Percentiles rank a stretch among this genome's conserved stretches.
phyloP scores from a whole-genome alignment of 352 stramenopile species.

The Phytophthora niederhauseri region DNA sequence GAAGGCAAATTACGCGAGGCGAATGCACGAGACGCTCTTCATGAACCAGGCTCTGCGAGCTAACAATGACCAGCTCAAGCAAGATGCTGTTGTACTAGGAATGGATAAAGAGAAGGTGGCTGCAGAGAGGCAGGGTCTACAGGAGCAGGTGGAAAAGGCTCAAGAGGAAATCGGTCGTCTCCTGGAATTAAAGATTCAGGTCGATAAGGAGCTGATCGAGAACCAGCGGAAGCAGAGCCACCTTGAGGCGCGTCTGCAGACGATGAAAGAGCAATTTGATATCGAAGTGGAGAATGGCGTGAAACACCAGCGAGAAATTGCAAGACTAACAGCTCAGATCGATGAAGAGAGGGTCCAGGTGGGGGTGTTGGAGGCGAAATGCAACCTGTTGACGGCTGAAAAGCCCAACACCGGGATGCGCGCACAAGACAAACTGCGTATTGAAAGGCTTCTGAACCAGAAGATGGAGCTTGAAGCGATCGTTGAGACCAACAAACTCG shows the following conservation, averaged over 20 bases:
- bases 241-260: conserved; percentile 50
- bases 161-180: conserved; percentile 40
- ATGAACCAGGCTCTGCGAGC: conserved; percentile 77
- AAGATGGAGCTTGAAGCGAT: conserved; percentile 77
- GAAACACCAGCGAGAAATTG: conserved; percentile 49
- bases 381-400: conserved; percentile 64
- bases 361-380: conserved; percentile 69
- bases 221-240: conserved; percentile 55
- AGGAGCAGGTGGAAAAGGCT: conserved; percentile 38
- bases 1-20: conserved; percentile 62
- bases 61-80: conserved; percentile 70
- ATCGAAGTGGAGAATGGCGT: conserved; percentile 54
- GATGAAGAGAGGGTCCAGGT: conserved; percentile 70
- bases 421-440: conserved; percentile 79
- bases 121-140: conserved; percentile 44
- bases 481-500: conserved; percentile 60
- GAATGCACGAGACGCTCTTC: conserved; percentile 77
- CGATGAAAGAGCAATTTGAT: conserved; percentile 74
- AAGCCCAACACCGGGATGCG: conserved; percentile 83
- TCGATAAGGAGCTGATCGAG: conserved; percentile 59
- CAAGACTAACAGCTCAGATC: conserved; percentile 39
- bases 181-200: conserved; percentile 42
- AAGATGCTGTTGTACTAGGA: conserved; percentile 50
- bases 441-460: conserved; percentile 78
- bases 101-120: conserved; percentile 69